Evolutionary conservation across 169 alveolate species (phyloP).

Genomic region (Plasmodium chabaudi): DNA sequence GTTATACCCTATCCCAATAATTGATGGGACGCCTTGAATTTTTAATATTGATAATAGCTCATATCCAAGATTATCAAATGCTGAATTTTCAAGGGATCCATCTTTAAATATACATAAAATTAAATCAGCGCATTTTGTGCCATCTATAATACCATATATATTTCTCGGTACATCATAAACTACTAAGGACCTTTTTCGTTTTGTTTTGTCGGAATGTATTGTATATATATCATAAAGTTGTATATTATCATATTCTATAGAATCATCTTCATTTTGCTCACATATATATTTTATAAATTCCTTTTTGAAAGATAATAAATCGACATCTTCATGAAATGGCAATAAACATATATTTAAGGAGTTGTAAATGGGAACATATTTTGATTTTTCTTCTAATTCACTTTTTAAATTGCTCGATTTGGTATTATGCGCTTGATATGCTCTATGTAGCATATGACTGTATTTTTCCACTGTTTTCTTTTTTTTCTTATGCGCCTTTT

Average conservation of each 20-base stretch:
- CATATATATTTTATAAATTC: slow-evolving; percentile 67
- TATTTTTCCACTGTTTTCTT: slow-evolving; percentile 30
- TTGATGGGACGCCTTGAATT: slow-evolving; percentile 86
- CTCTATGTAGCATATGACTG: slow-evolving; percentile 31
- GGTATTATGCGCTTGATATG: slow-evolving; percentile 31
- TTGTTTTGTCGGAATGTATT: slow-evolving; percentile 45
- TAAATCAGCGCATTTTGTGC: slow-evolving; percentile 75
- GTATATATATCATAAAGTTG: slow-evolving; percentile 60
- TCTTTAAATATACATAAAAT: slow-evolving; percentile 71
- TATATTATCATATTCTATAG: slow-evolving; percentile 13
- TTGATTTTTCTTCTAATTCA: slow-evolving; percentile 60
- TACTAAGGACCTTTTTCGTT: slow-evolving; percentile 50
- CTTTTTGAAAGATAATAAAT: slow-evolving; percentile 50
- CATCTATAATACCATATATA: slow-evolving; percentile 76
- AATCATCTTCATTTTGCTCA: slow-evolving; percentile 55
- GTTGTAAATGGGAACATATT: slow-evolving; percentile 45
- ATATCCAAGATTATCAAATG: slow-evolving; percentile 77
- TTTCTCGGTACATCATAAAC: slow-evolving; percentile 65
- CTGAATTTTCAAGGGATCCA: slow-evolving; percentile 48
- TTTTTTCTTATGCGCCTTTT: slow-evolving; percentile 23
- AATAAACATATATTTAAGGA: slow-evolving; percentile 50
- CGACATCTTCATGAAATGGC: slow-evolving; percentile 57
- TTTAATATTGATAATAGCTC: slow-evolving; percentile 78
- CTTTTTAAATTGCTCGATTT: slow-evolving; percentile 32
- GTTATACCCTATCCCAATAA: slow-evolving; percentile 82